phyloP scores from a whole-genome alignment of 169 alveolate genomes.

The Prorocentrum cordatum region DNA sequence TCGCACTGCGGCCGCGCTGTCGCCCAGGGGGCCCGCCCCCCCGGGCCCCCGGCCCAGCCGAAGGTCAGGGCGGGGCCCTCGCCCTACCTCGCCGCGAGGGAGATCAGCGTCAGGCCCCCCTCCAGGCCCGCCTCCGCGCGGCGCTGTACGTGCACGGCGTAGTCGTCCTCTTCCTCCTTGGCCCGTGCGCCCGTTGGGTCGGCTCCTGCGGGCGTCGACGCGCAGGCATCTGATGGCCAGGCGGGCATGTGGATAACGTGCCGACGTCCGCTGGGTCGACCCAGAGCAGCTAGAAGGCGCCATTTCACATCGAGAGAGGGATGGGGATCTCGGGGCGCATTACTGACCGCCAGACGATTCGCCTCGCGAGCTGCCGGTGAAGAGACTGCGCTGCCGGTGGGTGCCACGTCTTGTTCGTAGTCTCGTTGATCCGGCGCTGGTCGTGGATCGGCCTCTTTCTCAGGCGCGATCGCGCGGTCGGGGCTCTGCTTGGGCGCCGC shows the following conservation, averaged over 20 bases:
- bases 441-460: neutral
- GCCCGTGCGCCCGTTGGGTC: too few species aligned
- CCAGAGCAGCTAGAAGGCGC: neutral
- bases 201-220: neutral
- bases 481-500: neutral
- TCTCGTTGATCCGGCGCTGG: neutral
- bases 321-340: neutral
- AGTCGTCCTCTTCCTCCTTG: too few species aligned
- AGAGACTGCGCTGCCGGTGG: neutral
- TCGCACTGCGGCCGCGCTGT: neutral
- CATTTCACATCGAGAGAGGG: neutral
- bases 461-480: neutral
- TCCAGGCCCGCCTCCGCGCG: neutral
- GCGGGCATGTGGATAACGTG: neutral
- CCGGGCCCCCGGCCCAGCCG: neutral
- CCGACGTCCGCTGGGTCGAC: neutral
- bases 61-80: neutral
- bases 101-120: neutral
- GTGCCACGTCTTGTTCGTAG: neutral
- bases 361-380: neutral
- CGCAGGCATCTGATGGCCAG: neutral
- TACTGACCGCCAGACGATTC: neutral
- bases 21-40: neutral
- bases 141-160: too few species aligned
- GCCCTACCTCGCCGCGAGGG: too few species aligned